Conservation (phyloP, 2,329 filamentous ascomycete species). For the Xylariaceae sp. region DNA sequence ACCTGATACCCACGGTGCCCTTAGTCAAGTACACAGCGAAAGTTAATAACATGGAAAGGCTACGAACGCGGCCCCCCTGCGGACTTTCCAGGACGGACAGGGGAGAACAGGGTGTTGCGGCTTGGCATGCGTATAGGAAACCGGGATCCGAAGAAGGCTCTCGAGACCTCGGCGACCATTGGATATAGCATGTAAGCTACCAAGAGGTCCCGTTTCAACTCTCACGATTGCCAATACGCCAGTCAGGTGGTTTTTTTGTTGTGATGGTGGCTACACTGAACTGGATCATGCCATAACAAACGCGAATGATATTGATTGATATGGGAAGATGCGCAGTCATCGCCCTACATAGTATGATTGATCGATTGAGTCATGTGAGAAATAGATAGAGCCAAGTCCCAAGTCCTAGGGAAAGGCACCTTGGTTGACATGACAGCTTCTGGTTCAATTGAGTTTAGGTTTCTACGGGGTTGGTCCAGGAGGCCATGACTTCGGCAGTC, state of each 20-base stretch:
- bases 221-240: not conserved
- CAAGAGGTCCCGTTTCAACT: not conserved
- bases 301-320: not conserved
- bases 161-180: not conserved
- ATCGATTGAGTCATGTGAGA: not conserved
- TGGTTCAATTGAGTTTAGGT: not conserved
- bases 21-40: not conserved
- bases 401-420: not conserved
- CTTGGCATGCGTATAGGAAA: not conserved
- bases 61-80: not conserved
- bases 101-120: slow-evolving; percentile 2
- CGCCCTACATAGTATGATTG: not conserved
- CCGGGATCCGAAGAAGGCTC: not conserved
- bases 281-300: not conserved
- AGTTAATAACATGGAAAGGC: slow-evolving; percentile 11
- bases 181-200: no score
- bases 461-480: not conserved
- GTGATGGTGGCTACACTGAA: not conserved
- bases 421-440: no score
- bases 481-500: slow-evolving; percentile 6
- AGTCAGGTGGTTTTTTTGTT: not conserved
- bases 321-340: not conserved
- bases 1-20: not conserved
- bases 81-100: not conserved
- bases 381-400: not conserved